Evolutionary conservation across 345 rosid species (phyloP).

Genomic region (Syzygium aqueum): DNA sequence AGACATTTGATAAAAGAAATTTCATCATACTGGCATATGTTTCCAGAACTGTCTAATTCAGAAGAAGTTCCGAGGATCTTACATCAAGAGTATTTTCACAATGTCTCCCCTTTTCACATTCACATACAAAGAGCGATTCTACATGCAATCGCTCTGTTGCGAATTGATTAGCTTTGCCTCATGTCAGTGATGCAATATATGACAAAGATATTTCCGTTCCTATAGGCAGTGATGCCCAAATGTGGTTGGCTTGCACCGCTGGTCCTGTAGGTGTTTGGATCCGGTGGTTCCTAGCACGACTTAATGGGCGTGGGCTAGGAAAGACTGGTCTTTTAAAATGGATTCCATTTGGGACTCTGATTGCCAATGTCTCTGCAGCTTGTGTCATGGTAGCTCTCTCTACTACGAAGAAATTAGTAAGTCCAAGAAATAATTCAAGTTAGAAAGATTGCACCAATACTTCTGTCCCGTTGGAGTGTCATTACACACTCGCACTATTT

Average conservation of each 20-base stretch:
- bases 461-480: neutral
- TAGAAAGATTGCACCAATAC: neutral
- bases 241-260: constrained; percentile 78
- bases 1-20: neutral
- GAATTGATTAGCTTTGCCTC: neutral
- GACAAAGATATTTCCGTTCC: neutral
- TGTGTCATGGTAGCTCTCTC: constrained; percentile 70
- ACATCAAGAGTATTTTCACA: too few species aligned
- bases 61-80: neutral
- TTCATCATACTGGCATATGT: neutral
- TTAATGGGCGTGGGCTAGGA: constrained; percentile 81
- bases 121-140: neutral
- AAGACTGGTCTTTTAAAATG: constrained; percentile 49
- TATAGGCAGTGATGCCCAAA: constrained; percentile 27
- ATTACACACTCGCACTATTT: neutral
- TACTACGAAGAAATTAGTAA: constrained; percentile 50
- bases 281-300: constrained; percentile 86
- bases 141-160: neutral
- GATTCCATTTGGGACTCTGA: constrained; percentile 88
- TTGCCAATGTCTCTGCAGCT: constrained; percentile 79
- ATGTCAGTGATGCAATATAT: neutral
- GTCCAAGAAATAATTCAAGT: neutral
- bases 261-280: constrained; percentile 88
- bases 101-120: too few species aligned
- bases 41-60: neutral